These are phyloP conservation scores for Neurospora africana DNA, from an alignment of 495 filamentous ascomycete species.

Conservation along the genomic window DNA sequence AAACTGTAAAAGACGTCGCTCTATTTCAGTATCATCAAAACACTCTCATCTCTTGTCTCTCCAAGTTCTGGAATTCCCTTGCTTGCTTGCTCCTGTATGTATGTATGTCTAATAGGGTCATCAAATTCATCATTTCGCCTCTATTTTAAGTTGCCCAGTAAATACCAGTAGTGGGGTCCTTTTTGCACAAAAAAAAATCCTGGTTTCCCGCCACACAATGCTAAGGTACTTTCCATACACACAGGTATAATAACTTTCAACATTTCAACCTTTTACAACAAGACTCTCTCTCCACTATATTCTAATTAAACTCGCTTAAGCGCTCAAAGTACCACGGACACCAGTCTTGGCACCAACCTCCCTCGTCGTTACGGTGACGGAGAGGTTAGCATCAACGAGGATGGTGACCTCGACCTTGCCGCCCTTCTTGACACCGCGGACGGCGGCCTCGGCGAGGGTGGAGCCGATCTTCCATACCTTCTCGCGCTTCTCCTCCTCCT, in stretches of 20 bases:
- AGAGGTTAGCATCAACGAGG: constrained; percentile 68
- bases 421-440: constrained; percentile 76
- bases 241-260: background rate
- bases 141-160: background rate
- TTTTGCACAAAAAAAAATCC: background rate
- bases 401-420: constrained; percentile 88
- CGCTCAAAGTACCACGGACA: constrained; percentile 56
- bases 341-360: constrained; percentile 81
- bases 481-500: constrained; percentile 75
- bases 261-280: background rate
- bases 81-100: background rate
- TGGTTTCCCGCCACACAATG: background rate
- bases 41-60: background rate
- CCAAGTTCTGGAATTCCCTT: background rate
- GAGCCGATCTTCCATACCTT: constrained; percentile 86
- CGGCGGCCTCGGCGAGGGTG: constrained; percentile 73
- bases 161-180: background rate
- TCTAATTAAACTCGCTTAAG: constrained; percentile 4
- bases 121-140: constrained; percentile 1
- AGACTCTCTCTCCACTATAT: background rate
- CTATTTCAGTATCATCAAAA: background rate
- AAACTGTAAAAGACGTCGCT: background rate
- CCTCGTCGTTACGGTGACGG: constrained; percentile 65
- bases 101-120: background rate
- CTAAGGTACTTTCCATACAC: background rate